phyloP scores from a whole-genome alignment of 169 alveolate genomes.

The Cryptosporidium canis region DNA sequence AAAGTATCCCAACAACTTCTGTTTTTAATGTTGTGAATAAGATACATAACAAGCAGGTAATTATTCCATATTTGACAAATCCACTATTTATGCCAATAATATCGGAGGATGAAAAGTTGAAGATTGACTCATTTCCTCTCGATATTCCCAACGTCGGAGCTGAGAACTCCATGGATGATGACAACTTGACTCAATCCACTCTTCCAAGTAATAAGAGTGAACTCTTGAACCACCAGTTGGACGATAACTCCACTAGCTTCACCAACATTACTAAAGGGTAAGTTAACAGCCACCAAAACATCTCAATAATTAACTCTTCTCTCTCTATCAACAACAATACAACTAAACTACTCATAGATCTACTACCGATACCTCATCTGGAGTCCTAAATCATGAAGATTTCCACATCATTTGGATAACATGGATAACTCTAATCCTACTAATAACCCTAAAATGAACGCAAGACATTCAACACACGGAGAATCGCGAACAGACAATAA shows the following conservation, averaged over 20 bases:
- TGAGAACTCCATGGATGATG: slow-evolving; percentile 29
- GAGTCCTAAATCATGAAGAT: too few species aligned
- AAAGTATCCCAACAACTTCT: slow-evolving; percentile 39
- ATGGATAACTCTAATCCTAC: too few species aligned
- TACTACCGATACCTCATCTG: too few species aligned
- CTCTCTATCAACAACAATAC: too few species aligned
- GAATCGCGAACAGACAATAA: too few species aligned
- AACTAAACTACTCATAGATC: too few species aligned
- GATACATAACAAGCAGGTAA: slow-evolving; percentile 19
- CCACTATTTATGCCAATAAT: slow-evolving; percentile 60
- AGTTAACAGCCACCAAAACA: neutral
- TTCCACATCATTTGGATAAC: too few species aligned
- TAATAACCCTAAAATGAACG: too few species aligned
- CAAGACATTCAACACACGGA: too few species aligned
- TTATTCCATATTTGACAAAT: slow-evolving; percentile 44
- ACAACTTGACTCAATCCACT: neutral
- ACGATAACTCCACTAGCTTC: neutral
- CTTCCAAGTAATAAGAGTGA: neutral
- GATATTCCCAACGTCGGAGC: slow-evolving; percentile 55
- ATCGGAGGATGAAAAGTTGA: neutral
- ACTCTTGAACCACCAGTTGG: neutral
- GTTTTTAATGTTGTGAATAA: slow-evolving; percentile 25
- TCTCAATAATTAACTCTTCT: neutral
- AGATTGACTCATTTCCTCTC: slow-evolving; percentile 20
- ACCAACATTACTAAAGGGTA: slow-evolving; percentile 34